Evolutionary conservation across 2,329 filamentous ascomycete species (phyloP).

Genomic region (Neopestalotiopsis sp.): DNA sequence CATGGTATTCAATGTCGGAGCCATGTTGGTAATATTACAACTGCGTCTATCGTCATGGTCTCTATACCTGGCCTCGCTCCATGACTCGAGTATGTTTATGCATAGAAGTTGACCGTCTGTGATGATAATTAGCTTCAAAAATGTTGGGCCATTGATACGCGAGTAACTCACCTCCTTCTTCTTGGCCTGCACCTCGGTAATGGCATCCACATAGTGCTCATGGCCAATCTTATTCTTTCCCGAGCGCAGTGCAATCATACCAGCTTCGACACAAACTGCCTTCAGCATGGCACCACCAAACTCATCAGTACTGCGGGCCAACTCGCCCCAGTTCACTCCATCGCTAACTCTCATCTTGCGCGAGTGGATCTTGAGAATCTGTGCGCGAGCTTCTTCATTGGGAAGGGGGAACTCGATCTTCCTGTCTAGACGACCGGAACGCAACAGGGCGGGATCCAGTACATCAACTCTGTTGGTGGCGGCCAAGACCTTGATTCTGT

Average conservation of each 20-base stretch:
- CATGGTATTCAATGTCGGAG: not conserved
- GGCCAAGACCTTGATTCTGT: slow-evolving; percentile 94
- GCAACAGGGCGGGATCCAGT: slow-evolving; percentile 86
- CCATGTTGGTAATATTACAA: slow-evolving; percentile 15
- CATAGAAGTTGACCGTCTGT: slow-evolving; percentile 59
- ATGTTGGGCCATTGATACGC: not conserved
- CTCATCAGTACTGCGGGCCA: slow-evolving; percentile 96
- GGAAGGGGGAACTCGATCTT: slow-evolving; percentile 99
- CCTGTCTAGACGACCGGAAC: slow-evolving; percentile 89
- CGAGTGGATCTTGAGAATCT: slow-evolving; percentile 97
- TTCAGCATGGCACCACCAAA: slow-evolving; percentile 98
- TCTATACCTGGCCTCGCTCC: slow-evolving; percentile 24
- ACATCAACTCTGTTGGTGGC: slow-evolving; percentile 96
- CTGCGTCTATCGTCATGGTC: slow-evolving; percentile 26
- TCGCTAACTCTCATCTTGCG: slow-evolving; percentile 98
- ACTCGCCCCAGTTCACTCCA: slow-evolving; percentile 91
- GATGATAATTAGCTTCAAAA: slow-evolving; percentile 30
- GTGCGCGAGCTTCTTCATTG: slow-evolving; percentile 95
- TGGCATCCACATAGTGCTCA: slow-evolving; percentile 98
- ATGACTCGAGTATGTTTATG: slow-evolving; percentile 31
- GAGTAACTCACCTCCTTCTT: slow-evolving; percentile 78
- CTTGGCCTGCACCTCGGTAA: slow-evolving; percentile 92
- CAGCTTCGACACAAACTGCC: slow-evolving; percentile 97
- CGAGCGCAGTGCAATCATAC: slow-evolving; percentile 95
- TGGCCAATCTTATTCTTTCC: slow-evolving; percentile 97